Evolutionary conservation across 1,284 basidiomycete species (phyloP), one percentile per base, ranked within the genome.

Genomic region (Bothia castanella): DNA sequence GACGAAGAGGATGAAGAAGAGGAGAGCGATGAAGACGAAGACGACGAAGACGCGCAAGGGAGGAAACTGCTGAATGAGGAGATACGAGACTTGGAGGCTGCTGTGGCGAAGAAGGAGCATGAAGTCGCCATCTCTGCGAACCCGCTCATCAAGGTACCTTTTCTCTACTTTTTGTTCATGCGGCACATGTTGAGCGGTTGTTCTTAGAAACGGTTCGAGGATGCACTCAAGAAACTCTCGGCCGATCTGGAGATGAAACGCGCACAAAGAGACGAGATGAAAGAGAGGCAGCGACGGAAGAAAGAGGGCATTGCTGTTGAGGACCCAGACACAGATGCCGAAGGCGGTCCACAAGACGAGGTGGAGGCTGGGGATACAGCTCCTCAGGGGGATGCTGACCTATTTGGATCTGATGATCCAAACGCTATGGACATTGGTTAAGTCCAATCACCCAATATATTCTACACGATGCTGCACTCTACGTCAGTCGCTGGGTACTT

Each of bases 71-170:
- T 96, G 58, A 88, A 87, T 53, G 91, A 92, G 64, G 94, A 97
- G 70, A 93, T 96, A 56, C 78, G 85, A 47, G 92, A 95, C 65
- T 72, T 97, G 54, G 91, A 97, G 69, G 83, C 84, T 42, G 92
- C 91, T 9, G 88, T 97, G 19, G 79, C 85, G 42, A 89, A 89
- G 77, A 97, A 96, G 74, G 82, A 83, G 55, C 78, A 76, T 23
- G 91, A 96, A 64, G 86, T 95, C 53, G 81, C 87, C n/a, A 87
- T 84, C 55, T 90, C 91, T 35, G 83, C 83, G 12, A 97, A 97
- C 66, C 87, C 89, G 20, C 82, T 97, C 52, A 92, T 97, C 69
- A 86, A 84, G 74, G 89, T 88, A 62, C 53, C 61, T 54, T 57
- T 25, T n/a, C 23, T 46, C 17, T 31, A 16, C 21, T 54, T 50